Base-by-base conservation (phyloP, 2,329 filamentous ascomycete species). In the Ophiostoma ulmi region DNA sequence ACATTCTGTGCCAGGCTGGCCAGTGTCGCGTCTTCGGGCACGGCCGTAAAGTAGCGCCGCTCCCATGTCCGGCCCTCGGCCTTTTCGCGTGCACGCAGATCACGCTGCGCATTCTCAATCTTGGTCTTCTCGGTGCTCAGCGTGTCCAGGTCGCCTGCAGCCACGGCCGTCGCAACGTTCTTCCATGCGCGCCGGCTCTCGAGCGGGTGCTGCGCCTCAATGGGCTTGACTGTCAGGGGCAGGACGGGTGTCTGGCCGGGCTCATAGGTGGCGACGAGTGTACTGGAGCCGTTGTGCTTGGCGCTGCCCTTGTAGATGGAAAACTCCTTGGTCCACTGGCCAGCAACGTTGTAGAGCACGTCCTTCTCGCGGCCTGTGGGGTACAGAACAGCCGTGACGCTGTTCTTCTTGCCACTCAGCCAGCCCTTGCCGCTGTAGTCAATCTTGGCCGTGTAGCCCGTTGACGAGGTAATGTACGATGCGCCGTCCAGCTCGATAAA, bases 341-440 rank as follows among this genome's bases (percentile, higher is more conserved):
- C 95, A 39, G 93, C 89, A 55, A 90, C 85, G n/a, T 89, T 92
- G 83, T 94, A 97, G 67, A 90, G 83, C 72, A 88, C 85, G 69
- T 91, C 90, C 80, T 90, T 91, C 80, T 90, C 92, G 80, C 84
- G 83, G 82, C 88, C 81, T 80, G 91, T 88, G 20, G 83, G 85
- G 81, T 91, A 93, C 71, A 98, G 79, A 35, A 84, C 84, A 17
- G 93, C 94, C 14, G 84, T 88, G 78, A 98, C 93, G 71, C 86
- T 91, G 82, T 98, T 98, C 84, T 97, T 97, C 85, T 97, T 97
- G 75, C 94, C 95, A 65, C 91, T 93, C 11, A 99, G 81, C 94
- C 94, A 99, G 71, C 94, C 94, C 79, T 93, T 94, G 76, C 94
- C 94, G 73, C 88, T 91, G 83, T 97, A 99, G 78, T 97, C 93